Conservation (phyloP, 345 rosid species). For the Dipteronia sinensis region DNA sequence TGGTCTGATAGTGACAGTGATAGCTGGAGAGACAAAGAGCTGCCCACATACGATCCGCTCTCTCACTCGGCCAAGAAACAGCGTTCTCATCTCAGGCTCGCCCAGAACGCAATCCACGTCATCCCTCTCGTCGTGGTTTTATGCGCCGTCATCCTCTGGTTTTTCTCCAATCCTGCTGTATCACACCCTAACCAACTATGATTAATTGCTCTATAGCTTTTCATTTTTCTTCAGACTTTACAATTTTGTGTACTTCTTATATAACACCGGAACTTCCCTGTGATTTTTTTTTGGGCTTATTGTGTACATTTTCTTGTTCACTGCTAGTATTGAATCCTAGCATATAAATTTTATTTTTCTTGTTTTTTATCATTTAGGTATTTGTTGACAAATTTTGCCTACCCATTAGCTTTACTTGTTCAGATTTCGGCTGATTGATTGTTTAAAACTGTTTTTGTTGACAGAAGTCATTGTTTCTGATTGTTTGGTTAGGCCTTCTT, state of each 20-base stretch:
- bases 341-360: background rate
- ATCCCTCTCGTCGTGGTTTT: slow-evolving; percentile 69
- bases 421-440: background rate
- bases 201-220: background rate
- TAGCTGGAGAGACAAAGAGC: slow-evolving; percentile 25
- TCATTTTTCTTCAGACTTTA: background rate
- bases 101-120: slow-evolving; percentile 74
- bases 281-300: background rate
- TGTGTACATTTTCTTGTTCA: background rate
- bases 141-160: slow-evolving; percentile 74
- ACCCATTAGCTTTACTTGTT: background rate
- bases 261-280: background rate
- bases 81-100: slow-evolving; percentile 56
- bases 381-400: too few relatives aligned
- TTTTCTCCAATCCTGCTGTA: slow-evolving; percentile 65
- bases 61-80: slow-evolving; percentile 68
- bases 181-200: background rate
- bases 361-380: background rate
- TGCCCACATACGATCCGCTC: slow-evolving; percentile 68
- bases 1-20: too few relatives aligned
- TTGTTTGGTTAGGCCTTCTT: background rate
- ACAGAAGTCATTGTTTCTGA: background rate
- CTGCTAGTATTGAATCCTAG: too few relatives aligned
- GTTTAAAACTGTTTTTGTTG: background rate
- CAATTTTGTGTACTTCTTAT: background rate